These are phyloP conservation scores for Striga asiatica DNA, from an alignment of 257 asterid species.

Conservation along the genomic window DNA sequence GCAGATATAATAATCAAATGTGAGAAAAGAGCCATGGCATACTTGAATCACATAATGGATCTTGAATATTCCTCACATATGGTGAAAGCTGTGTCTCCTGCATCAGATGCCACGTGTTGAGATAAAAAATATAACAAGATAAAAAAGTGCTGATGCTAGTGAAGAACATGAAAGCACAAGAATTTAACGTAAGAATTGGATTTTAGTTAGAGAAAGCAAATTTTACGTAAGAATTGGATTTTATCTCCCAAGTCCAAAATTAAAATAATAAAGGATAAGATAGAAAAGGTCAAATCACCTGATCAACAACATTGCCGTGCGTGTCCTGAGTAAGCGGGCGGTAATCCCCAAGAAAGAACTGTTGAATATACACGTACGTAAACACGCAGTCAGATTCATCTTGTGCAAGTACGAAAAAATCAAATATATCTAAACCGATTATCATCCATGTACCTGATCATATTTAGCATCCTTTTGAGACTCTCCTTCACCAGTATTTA, in stretches of 20 bases:
- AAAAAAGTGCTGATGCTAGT: too few relatives aligned
- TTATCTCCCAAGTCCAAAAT: conserved; percentile 9
- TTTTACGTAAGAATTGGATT: not conserved
- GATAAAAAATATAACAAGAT: conserved; percentile 14
- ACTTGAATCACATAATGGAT: conserved; percentile 89
- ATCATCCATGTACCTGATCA: conserved; percentile 60
- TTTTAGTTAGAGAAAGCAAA: too few relatives aligned
- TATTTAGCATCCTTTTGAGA: conserved; percentile 93
- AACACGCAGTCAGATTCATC: conserved; percentile 29
- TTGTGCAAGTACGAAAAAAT: not conserved
- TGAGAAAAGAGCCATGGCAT: conserved; percentile 27
- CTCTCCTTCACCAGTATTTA: conserved; percentile 96
- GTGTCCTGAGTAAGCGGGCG: conserved; percentile 81
- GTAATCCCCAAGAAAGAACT: conserved; percentile 98
- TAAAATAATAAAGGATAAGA: not conserved
- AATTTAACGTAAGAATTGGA: not conserved
- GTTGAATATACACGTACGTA: conserved; percentile 20
- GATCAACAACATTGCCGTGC: conserved; percentile 81
- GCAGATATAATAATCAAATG: not conserved
- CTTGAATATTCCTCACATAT: conserved; percentile 70
- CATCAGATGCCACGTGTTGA: conserved; percentile 25
- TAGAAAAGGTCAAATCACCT: conserved; percentile 39
- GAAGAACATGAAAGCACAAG: too few relatives aligned
- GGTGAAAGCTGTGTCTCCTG: conserved; percentile 94
- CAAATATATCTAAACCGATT: conserved; percentile 8